Percentiles rank a stretch among this genome's conserved stretches.
Conservation (phyloP, 805 yeast genomes). For the Wickerhamiella parazyma region DNA sequence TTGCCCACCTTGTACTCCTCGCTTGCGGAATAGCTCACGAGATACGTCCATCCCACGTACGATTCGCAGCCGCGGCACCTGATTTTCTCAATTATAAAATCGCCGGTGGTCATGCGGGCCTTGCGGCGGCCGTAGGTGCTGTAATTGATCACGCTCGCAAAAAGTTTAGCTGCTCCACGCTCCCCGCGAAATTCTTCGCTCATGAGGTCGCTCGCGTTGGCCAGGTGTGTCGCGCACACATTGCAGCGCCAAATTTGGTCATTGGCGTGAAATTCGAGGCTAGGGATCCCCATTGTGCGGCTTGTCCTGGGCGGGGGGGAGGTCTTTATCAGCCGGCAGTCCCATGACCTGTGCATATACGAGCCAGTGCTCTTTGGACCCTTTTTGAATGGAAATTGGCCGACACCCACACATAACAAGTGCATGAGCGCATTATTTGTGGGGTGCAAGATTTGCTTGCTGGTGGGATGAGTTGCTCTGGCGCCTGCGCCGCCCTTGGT, state of each 20-base stretch:
- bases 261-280: conserved; percentile 30
- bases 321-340: no score
- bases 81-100: conserved; percentile 43
- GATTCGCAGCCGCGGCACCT: conserved; percentile 41
- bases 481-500: no score
- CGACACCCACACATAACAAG: no score
- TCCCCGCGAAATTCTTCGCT: conserved; percentile 39
- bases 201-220: conserved; percentile 26
- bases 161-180: conserved; percentile 45
- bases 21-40: conserved; percentile 32
- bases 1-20: conserved; percentile 51
- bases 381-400: no score
- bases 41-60: conserved; percentile 52
- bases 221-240: conserved; percentile 31
- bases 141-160: conserved; percentile 36
- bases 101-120: conserved; percentile 47
- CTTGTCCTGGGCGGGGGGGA: background rate
- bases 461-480: no score
- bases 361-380: no score
- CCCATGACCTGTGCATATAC: no score
- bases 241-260: conserved; percentile 29
- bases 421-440: no score
- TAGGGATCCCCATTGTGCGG: conserved; percentile 35
- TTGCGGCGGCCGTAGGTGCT: conserved; percentile 27
- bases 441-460: no score